Percentiles rank a stretch among this genome's conserved stretches.
These are phyloP conservation scores for Graphiopsis chlorocephala DNA, from an alignment of 2,329 filamentous ascomycete genomes.

Conservation along the genomic window DNA sequence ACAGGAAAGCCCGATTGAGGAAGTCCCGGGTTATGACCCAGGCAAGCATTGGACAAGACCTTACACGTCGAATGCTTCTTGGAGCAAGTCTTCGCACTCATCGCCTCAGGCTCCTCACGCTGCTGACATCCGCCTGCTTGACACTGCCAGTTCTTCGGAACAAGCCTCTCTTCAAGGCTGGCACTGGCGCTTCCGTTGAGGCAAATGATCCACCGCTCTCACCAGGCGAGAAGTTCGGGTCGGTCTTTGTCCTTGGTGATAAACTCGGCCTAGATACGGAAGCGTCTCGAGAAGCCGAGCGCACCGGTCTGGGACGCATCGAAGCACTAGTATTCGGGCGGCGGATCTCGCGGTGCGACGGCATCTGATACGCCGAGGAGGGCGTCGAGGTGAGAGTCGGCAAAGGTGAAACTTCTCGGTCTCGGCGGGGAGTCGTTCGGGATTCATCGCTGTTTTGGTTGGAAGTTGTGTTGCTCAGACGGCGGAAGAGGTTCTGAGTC, in stretches of 20 bases:
- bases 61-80: not conserved
- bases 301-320: not conserved
- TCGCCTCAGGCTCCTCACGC: not conserved
- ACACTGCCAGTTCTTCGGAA: slow-evolving; percentile 9
- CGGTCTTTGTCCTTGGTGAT: slow-evolving; percentile 1
- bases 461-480: slow-evolving; percentile 23
- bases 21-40: not conserved
- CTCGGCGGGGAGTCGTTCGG: not conserved
- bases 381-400: slow-evolving; percentile 26
- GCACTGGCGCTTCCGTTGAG: not conserved
- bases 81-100: not conserved
- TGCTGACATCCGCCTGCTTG: not conserved
- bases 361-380: slow-evolving; percentile 22
- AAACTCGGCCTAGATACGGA: not conserved
- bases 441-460: not conserved
- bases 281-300: not conserved
- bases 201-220: not conserved
- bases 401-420: slow-evolving; percentile 22
- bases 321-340: slow-evolving; percentile 18
- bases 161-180: not conserved
- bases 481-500: slow-evolving; percentile 33
- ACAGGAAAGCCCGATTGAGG: not conserved
- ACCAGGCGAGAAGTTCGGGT: not conserved
- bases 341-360: slow-evolving; percentile 8
- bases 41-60: not conserved